These are phyloP conservation scores for Escovopsis sp. DNA, from an alignment of 2,329 filamentous ascomycete species.

Conservation along the genomic window DNA sequence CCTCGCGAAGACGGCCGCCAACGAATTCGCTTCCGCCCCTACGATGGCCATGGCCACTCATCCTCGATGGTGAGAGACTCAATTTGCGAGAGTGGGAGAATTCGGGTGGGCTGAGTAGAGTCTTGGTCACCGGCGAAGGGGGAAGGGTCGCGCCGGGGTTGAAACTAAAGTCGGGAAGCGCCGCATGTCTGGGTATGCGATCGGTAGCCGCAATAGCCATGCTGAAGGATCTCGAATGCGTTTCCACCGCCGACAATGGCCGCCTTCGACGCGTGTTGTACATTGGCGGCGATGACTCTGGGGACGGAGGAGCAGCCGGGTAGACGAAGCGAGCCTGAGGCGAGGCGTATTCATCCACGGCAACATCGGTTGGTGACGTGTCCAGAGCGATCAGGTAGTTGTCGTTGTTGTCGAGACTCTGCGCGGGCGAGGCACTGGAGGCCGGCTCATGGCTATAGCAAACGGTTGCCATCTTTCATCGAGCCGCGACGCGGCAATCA, in stretches of 20 bases:
- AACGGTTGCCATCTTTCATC: slow-evolving; percentile 26
- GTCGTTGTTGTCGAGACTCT: slow-evolving; percentile 12
- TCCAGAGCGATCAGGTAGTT: slow-evolving; percentile 12
- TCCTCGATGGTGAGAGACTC: slow-evolving; percentile 40
- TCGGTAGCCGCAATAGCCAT: slow-evolving; percentile 16
- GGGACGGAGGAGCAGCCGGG: slow-evolving; percentile 30
- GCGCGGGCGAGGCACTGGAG: slow-evolving; percentile 14
- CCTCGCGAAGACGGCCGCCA: slow-evolving; percentile 49
- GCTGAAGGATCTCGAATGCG: slow-evolving; percentile 18
- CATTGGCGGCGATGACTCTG: slow-evolving; percentile 31
- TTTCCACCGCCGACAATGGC: slow-evolving; percentile 37
- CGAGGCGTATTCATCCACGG: slow-evolving; percentile 19
- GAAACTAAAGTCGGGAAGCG: slow-evolving; percentile 40
- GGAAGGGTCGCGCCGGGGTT: slow-evolving; percentile 30
- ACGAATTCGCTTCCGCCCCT: slow-evolving; percentile 79
- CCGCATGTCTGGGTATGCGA: slow-evolving; percentile 17
- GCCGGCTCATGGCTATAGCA: slow-evolving; percentile 21
- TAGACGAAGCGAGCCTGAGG: slow-evolving; percentile 54
- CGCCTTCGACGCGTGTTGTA: slow-evolving; percentile 31
- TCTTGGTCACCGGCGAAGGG: slow-evolving; percentile 16
- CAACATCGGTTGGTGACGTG: slow-evolving; percentile 1
- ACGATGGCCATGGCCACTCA: slow-evolving; percentile 56
- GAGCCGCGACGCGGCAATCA: slow-evolving; percentile 34
- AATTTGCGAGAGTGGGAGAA: slow-evolving; percentile 36
- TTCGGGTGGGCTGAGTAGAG: slow-evolving; percentile 37